phyloP scores from a whole-genome alignment of 2,329 filamentous ascomycete genomes.

The Fusarium globosum region DNA sequence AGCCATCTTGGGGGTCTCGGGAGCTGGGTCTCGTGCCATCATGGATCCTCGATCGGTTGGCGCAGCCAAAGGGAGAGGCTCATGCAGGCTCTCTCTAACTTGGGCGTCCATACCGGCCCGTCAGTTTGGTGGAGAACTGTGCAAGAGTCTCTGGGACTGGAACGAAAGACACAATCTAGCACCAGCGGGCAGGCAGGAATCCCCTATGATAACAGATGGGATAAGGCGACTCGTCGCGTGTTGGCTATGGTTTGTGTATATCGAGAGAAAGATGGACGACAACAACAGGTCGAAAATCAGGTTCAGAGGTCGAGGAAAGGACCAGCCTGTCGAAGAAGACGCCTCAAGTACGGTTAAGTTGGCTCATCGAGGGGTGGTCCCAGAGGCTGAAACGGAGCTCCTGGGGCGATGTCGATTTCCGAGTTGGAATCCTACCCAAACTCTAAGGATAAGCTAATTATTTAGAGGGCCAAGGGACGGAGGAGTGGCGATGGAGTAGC shows the following conservation, averaged over 20 bases:
- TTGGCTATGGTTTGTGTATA: slow-evolving; percentile 10
- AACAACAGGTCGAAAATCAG: slow-evolving; percentile 4
- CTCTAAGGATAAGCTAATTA: slow-evolving; percentile 29
- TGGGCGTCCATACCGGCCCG: slow-evolving; percentile 46
- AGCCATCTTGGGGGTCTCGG: slow-evolving; percentile 53
- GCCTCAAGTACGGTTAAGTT: slow-evolving; percentile 25
- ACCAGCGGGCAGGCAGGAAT: slow-evolving; percentile 27
- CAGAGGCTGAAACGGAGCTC: slow-evolving; percentile 40
- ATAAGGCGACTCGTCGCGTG: slow-evolving; percentile 30
- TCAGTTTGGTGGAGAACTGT: slow-evolving; percentile 27
- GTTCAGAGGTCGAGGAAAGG: slow-evolving; percentile 17
- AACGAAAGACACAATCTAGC: slow-evolving; percentile 47
- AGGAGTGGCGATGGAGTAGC: slow-evolving; percentile 5
- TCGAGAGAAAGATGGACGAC: slow-evolving; percentile 16
- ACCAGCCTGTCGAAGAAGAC: slow-evolving; percentile 30
- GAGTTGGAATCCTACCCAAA: slow-evolving; percentile 35
- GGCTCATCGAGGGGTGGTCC: slow-evolving; percentile 39
- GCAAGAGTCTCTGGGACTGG: slow-evolving; percentile 39
- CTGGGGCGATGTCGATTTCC: slow-evolving; percentile 28
- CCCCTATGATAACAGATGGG: slow-evolving; percentile 33
- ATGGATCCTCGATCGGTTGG: slow-evolving; percentile 36
- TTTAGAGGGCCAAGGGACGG: slow-evolving; percentile 5
- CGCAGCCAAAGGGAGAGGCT: slow-evolving; percentile 41
- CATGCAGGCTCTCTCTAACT: slow-evolving; percentile 43
- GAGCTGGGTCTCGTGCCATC: slow-evolving; percentile 42